Conservation (phyloP, 2,329 filamentous ascomycete species). For the Dothiorella sarmentorum region DNA sequence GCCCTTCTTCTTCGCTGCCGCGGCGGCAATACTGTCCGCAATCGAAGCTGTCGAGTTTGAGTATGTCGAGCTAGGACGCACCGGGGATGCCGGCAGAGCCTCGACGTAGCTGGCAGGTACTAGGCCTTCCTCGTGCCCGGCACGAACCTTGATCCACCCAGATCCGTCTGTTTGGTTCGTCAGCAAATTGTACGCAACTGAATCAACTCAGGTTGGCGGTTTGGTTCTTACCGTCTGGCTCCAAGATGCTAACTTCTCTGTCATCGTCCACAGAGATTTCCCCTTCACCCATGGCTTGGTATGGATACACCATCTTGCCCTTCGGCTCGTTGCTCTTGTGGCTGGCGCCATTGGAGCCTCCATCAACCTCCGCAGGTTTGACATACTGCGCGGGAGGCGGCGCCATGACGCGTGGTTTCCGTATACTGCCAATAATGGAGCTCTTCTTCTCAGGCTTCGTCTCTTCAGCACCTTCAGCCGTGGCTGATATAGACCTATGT, state of each 20-base stretch:
- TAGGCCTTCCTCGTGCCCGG: conserved; percentile 72
- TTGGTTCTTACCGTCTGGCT: conserved; percentile 74
- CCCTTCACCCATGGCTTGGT: conserved; percentile 74
- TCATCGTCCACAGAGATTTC: conserved; percentile 77
- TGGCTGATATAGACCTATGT: conserved; percentile 69
- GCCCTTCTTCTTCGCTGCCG: conserved; percentile 72
- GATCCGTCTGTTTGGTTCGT: conserved; percentile 64
- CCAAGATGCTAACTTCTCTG: conserved; percentile 71
- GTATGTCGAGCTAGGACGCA: conserved; percentile 56
- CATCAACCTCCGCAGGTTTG: conserved; percentile 47
- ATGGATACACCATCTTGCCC: conserved; percentile 87
- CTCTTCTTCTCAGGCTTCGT: conserved; percentile 40
- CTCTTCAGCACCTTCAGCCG: conserved; percentile 51
- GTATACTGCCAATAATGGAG: conserved; percentile 30
- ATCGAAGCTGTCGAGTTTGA: conserved; percentile 77
- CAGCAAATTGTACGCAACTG: neutral
- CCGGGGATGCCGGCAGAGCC: conserved; percentile 43
- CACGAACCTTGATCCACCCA: conserved; percentile 85
- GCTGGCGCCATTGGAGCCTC: conserved; percentile 42
- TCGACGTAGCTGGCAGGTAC: conserved; percentile 88
- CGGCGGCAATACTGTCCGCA: conserved; percentile 45
- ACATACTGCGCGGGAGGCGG: conserved; percentile 83
- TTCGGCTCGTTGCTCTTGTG: conserved; percentile 53
- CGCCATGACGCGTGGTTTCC: conserved; percentile 73
- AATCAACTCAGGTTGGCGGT: conserved; percentile 12